Conservation (phyloP, 176 grass and related monocot genomes). For the Oryza longistaminata region DNA sequence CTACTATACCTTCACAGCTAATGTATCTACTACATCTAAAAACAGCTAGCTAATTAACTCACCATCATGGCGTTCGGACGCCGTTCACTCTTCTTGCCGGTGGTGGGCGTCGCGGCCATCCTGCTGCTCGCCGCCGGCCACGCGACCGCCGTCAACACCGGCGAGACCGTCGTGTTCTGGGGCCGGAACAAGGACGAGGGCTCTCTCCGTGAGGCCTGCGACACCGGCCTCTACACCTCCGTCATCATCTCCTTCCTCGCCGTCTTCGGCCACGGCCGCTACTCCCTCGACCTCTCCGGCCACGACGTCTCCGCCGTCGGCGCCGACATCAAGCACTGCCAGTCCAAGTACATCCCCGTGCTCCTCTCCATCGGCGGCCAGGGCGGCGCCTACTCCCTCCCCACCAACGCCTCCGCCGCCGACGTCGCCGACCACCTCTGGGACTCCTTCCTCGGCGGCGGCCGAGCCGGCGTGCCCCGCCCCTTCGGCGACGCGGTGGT, state of each 20-base stretch:
- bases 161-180: neutral
- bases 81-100: neutral
- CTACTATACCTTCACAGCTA: too few species aligned
- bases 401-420: neutral
- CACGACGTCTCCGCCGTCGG: neutral
- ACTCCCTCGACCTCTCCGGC: constrained; percentile 12
- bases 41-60: too few species aligned
- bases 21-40: too few species aligned
- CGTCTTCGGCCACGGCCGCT: neutral
- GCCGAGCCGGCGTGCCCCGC: neutral
- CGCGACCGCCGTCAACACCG: neutral
- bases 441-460: neutral
- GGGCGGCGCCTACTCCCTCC: neutral
- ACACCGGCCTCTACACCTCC: neutral
- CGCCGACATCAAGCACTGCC: constrained; percentile 40
- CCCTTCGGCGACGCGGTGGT: neutral
- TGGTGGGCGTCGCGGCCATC: neutral
- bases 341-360: neutral
- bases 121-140: neutral
- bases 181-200: constrained; percentile 26
- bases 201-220: constrained; percentile 15
- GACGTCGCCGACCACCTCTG: neutral
- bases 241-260: constrained; percentile 1
- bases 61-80: neutral
- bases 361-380: neutral